Evolutionary conservation across 139 green algal genomes (phyloP), one percentile per base, ranked within the genome.

Genomic region (Spirogloea muscicola): DNA sequence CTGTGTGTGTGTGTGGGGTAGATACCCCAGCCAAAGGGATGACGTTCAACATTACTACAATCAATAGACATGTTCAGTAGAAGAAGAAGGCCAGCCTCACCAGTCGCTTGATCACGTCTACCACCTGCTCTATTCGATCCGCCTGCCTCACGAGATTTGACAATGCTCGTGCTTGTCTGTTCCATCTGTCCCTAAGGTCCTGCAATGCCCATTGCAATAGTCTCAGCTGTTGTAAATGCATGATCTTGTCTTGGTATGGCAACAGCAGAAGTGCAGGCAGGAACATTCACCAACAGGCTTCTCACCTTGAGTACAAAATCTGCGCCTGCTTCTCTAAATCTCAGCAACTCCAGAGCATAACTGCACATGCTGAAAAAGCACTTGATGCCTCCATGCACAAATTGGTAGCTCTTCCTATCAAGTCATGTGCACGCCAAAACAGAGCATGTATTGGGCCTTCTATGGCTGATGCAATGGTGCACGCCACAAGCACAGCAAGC

Each of bases 131-230:
- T 38, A 98, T 92, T 75, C 88, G 83, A 85, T 98, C 95, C 69
- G 93, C 93, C 0, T 77, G 82, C 46, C 80, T 85, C 86, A 98
- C 96, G 41, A 98, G 86, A 84, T 98, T 98, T 63, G 58, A 74
- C 6, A 98, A 80, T 0, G 93, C 93, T 31, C 88, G 82, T 74
- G 92, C 93, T 84, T 97, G 89, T 44, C 40, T 82, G 51, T 96
- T 89, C 49, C 89, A 83, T 18, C 79, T 59, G 46, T 86, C 76
- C 13, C 21, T 74, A 29, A 80, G 18, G 9, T 82, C 75, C 68
- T 80, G 66, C 41, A 43, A n/a, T n/a, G n/a, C n/a, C n/a, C n/a
- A n/a, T n/a, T n/a, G n/a, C n/a, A n/a, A n/a, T n/a, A n/a, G n/a
- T n/a, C n/a, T n/a, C n/a, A n/a, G n/a, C n/a, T n/a, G n/a, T n/a